A percentile compares a stretch with the other conserved stretches of the same genome.
Conservation (phyloP, 768 basidiomycete species). For the Leccinum boreale region DNA sequence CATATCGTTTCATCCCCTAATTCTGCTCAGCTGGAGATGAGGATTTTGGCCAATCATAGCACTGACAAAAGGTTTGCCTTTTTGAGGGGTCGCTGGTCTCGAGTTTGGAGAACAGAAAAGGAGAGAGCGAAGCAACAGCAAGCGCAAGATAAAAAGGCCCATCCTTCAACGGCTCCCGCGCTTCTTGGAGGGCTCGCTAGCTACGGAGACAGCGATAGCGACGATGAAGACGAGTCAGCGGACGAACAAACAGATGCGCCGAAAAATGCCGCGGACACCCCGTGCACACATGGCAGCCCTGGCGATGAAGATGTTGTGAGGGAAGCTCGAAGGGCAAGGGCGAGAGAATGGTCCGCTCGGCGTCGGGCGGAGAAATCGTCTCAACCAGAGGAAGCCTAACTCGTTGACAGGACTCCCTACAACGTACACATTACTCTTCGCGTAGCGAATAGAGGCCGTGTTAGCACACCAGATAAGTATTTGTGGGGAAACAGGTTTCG, state of each 20-base stretch:
- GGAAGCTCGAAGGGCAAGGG: slow-evolving; percentile 51
- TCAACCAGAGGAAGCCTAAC: slow-evolving; percentile 6
- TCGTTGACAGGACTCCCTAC: neutral
- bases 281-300: neutral
- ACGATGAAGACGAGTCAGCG: slow-evolving; percentile 28
- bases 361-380: slow-evolving; percentile 34
- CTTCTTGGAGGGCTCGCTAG: slow-evolving; percentile 53
- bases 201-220: slow-evolving; percentile 58
- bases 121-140: slow-evolving; percentile 36
- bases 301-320: slow-evolving; percentile 21
- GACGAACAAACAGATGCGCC: slow-evolving; percentile 17
- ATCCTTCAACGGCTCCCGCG: neutral
- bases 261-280: neutral
- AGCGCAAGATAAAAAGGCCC: slow-evolving; percentile 23
- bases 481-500: neutral
- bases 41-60: slow-evolving; percentile 85
- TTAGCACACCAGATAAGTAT: neutral
- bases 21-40: slow-evolving; percentile 78
- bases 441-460: neutral
- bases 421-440: neutral
- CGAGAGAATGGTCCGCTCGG: slow-evolving; percentile 56
- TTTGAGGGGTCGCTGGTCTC: slow-evolving; percentile 71
- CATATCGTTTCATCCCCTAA: slow-evolving; percentile 73
- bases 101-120: slow-evolving; percentile 59
- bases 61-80: slow-evolving; percentile 78